Conservation (phyloP, 208 protist genomes). For the Hexamita inflata region DNA sequence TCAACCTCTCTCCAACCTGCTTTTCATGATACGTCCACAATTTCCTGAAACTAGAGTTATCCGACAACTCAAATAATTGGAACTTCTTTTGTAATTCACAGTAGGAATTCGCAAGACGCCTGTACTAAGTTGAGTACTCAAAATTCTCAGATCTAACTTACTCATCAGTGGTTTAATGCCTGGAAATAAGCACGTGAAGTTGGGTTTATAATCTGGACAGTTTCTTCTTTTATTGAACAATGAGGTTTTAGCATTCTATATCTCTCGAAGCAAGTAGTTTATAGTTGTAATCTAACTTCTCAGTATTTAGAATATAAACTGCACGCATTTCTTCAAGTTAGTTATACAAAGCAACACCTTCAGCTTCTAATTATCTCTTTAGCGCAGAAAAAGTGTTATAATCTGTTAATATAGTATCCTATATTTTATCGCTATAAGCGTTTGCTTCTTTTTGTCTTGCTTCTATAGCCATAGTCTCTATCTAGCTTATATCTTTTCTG, state of each 20-base stretch:
- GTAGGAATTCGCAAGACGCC: not conserved
- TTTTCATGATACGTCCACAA: constrained; percentile 16
- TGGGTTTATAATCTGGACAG: constrained; percentile 8
- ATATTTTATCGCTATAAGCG: not conserved
- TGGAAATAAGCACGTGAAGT: not conserved
- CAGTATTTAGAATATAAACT: constrained; percentile 19
- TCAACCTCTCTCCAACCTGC: not conserved
- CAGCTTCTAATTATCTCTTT: constrained; percentile 2
- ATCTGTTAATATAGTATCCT: not conserved
- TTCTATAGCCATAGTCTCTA: constrained; percentile 12
- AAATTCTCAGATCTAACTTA: constrained; percentile 5
- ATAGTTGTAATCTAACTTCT: constrained; percentile 27
- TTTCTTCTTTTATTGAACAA: constrained; percentile 26
- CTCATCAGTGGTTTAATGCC: not conserved
- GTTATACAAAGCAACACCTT: constrained; percentile 4
- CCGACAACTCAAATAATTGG: constrained; percentile 16
- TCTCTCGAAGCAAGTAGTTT: constrained; percentile 13
- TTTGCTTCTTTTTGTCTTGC: not conserved
- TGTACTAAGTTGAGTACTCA: constrained; percentile 11
- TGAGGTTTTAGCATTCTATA: constrained; percentile 22
- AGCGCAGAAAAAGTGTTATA: not conserved
- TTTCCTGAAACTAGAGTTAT: not conserved
- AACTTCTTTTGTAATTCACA: constrained; percentile 18
- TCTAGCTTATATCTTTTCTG: not conserved
- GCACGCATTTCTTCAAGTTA: constrained; percentile 24